Percentiles rank a stretch among this genome's conserved stretches.
Evolutionary conservation across 768 basidiomycete species (phyloP).

Genomic region (Termitomyces heimii): DNA sequence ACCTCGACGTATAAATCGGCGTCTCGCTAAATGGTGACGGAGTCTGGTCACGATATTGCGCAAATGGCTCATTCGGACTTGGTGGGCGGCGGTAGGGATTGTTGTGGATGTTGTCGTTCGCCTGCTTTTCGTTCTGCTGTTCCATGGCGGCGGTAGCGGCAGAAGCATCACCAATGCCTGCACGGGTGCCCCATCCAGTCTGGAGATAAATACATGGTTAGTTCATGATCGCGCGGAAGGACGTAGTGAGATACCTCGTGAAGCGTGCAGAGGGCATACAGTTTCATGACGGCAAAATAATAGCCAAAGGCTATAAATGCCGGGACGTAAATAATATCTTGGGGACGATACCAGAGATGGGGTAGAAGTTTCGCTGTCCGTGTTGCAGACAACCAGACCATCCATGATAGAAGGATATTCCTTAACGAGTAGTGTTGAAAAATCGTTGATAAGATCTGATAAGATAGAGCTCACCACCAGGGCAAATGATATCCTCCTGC

Average conservation of each 20-base stretch:
- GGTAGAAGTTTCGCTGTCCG: constrained; percentile 80
- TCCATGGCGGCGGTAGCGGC: constrained; percentile 70
- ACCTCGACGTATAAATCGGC: constrained; percentile 16
- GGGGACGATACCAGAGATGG: constrained; percentile 72
- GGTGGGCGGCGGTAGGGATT: constrained; percentile 19
- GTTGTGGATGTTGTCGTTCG: constrained; percentile 23
- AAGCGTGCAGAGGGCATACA: constrained; percentile 85
- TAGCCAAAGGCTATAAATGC: constrained; percentile 87
- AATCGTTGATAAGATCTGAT: background rate
- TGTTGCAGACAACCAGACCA: constrained; percentile 66
- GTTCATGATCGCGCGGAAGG: background rate
- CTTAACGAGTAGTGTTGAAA: constrained; percentile 25
- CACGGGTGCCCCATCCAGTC: constrained; percentile 95
- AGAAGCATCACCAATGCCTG: constrained; percentile 82
- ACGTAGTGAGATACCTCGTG: constrained; percentile 54
- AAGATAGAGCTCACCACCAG: constrained; percentile 56
- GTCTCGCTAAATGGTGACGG: constrained; percentile 22
- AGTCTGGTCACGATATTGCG: constrained; percentile 24
- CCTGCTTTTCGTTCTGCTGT: constrained; percentile 28
- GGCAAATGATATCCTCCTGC: constrained; percentile 77
- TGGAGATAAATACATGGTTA: constrained; percentile 17
- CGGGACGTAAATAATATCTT: constrained; percentile 78
- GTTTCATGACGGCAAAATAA: constrained; percentile 92
- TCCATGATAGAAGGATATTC: constrained; percentile 64
- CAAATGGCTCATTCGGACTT: constrained; percentile 11